Percentiles rank a stretch among this genome's conserved stretches.
Evolutionary conservation across 179 eudicot genomes (phyloP).

Genomic region (Amaranthus tricolor): DNA sequence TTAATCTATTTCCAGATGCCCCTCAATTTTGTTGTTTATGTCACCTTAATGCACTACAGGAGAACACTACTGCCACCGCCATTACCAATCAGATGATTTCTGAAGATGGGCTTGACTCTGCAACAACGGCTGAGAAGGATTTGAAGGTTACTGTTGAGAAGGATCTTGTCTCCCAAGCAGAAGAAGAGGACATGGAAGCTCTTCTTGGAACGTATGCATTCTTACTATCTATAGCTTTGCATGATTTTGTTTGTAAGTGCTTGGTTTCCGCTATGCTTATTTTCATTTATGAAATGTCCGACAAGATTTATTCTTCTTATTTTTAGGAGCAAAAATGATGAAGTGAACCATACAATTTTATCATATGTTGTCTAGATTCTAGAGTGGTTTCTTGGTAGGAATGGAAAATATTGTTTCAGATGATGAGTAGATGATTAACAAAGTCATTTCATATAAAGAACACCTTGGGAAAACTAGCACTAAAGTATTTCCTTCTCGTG

Average conservation of each 20-base stretch:
- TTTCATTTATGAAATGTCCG: background rate
- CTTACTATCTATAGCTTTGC: slow-evolving; percentile 17
- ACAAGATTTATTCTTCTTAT: background rate
- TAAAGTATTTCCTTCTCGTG: no score
- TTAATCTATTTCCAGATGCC: background rate
- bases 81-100: slow-evolving; percentile 42
- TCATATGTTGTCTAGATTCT: background rate
- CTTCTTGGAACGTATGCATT: slow-evolving; percentile 87
- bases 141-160: slow-evolving; percentile 83
- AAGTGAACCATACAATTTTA: background rate
- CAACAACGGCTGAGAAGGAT: slow-evolving; percentile 48
- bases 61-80: slow-evolving; percentile 53
- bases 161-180: slow-evolving; percentile 90
- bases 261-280: background rate
- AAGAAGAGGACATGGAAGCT: slow-evolving; percentile 99
- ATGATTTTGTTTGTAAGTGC: slow-evolving; percentile 2
- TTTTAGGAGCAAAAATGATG: background rate
- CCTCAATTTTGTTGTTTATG: background rate
- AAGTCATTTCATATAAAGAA: no score
- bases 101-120: slow-evolving; percentile 60
- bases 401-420: no score
- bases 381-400: background rate
- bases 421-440: no score
- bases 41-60: slow-evolving; percentile 39
- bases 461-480: no score